Percentiles rank a stretch among this genome's conserved stretches.
These are phyloP conservation scores for Anethum foeniculum DNA, from an alignment of 140 eudicot species.

Conservation along the genomic window DNA sequence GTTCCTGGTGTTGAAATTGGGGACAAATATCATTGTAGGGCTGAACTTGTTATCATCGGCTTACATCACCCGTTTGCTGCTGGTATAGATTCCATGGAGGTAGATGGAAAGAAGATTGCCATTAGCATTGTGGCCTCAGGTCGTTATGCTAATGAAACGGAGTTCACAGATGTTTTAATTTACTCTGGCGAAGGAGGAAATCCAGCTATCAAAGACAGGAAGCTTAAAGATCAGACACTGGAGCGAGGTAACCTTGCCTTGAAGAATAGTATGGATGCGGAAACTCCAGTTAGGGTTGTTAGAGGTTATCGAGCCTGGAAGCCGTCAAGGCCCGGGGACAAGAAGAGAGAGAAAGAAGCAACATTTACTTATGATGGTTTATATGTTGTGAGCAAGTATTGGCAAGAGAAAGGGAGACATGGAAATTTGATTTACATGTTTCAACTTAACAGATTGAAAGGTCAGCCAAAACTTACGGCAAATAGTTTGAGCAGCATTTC, in stretches of 20 bases:
- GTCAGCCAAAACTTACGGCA: conserved; percentile 14
- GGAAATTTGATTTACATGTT: conserved; percentile 18
- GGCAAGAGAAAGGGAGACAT: conserved; percentile 12
- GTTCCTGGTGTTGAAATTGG: conserved; percentile 39
- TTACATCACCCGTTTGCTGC: conserved; percentile 22
- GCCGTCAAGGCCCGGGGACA: background rate
- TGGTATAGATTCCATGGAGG: conserved; percentile 34
- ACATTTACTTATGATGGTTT: conserved; percentile 19
- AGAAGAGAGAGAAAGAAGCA: conserved; percentile 7
- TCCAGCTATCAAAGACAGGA: conserved; percentile 1
- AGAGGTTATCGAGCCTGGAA: conserved; percentile 13
- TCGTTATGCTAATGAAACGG: conserved; percentile 24
- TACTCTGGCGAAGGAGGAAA: conserved; percentile 52
- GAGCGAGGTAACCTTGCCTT: conserved; percentile 43
- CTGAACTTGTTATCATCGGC: conserved; percentile 35
- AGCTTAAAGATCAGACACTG: conserved; percentile 38
- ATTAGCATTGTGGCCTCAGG: conserved; percentile 39
- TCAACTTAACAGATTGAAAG: conserved; percentile 7
- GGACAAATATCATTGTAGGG: conserved; percentile 30
- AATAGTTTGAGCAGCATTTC: conserved; percentile 13
- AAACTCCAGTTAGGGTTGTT: conserved; percentile 31
- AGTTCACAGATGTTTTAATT: conserved; percentile 18
- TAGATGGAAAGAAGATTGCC: conserved; percentile 28
- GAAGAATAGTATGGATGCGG: conserved; percentile 30
- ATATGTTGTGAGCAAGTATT: conserved; percentile 12